Evolutionary conservation across 495 filamentous ascomycete genomes (phyloP).

Genomic region (Penicillium bialowiezense): DNA sequence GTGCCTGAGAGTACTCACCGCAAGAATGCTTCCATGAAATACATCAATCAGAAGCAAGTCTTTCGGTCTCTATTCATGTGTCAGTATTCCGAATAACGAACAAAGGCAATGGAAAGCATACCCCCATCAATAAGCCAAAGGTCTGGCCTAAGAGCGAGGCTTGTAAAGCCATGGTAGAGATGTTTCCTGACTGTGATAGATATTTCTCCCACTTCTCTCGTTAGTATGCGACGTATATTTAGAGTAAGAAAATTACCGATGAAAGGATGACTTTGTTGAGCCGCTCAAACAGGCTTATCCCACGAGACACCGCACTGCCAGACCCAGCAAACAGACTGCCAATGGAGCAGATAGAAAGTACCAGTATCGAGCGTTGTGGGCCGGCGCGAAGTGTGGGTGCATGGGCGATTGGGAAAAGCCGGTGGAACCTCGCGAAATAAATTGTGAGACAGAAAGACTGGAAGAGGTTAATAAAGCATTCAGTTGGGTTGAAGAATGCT

Average conservation of each 20-base stretch:
- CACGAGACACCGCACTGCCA: conserved; percentile 18
- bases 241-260: conserved; percentile 15
- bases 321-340: conserved; percentile 5
- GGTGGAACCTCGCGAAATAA: too few relatives aligned
- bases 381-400: too few relatives aligned
- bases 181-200: too few relatives aligned
- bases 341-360: too few relatives aligned
- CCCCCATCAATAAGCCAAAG: conserved; percentile 34
- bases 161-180: conserved; percentile 22
- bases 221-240: too few relatives aligned
- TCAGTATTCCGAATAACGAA: not conserved
- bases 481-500: too few relatives aligned
- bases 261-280: conserved; percentile 34
- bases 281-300: conserved; percentile 29
- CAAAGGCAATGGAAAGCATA: conserved; percentile 1
- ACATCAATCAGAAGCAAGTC: conserved; percentile 26
- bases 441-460: too few relatives aligned
- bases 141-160: conserved; percentile 35
- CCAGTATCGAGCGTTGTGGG: too few relatives aligned
- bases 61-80: conserved; percentile 14
- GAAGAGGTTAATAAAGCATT: too few relatives aligned
- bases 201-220: too few relatives aligned
- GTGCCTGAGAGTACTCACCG: conserved; percentile 13
- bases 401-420: too few relatives aligned
- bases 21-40: conserved; percentile 34